Conservation (phyloP, 371 early-diverging fungal genomes). For the Mortierella sp. region DNA sequence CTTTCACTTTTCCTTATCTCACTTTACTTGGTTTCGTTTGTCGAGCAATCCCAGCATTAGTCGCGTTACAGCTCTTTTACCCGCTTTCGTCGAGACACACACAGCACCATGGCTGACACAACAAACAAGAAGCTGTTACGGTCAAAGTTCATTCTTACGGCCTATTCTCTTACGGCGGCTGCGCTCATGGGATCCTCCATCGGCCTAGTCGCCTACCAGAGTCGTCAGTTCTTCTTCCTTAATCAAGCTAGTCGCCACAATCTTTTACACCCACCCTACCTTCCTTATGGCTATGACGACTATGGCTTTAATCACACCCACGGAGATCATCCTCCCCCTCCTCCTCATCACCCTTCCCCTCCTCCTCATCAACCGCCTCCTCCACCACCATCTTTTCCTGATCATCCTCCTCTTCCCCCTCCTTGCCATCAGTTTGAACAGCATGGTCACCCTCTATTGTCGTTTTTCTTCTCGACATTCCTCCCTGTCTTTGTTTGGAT, state of each 20-base stretch:
- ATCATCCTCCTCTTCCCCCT: background rate
- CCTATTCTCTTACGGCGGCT: slow-evolving; percentile 34
- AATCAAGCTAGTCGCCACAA: slow-evolving; percentile 1
- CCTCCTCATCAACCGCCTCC: background rate
- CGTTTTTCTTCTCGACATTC: slow-evolving; percentile 19
- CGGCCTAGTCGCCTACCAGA: slow-evolving; percentile 40
- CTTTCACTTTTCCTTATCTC: too few species aligned
- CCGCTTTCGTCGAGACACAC: too few species aligned
- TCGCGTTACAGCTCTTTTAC: too few species aligned
- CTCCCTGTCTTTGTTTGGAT: slow-evolving; percentile 34
- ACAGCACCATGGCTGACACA: background rate
- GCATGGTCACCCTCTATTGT: background rate
- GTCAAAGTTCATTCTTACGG: slow-evolving; percentile 31
- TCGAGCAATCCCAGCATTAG: too few species aligned
- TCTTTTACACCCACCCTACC: slow-evolving; percentile 4
- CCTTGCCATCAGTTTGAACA: background rate
- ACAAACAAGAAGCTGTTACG: slow-evolving; percentile 5
- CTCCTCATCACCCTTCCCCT: background rate
- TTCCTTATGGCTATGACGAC: background rate
- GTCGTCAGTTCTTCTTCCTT: slow-evolving; percentile 35
- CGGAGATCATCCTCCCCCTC: too few species aligned
- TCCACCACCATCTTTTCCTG: too few species aligned
- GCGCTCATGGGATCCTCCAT: slow-evolving; percentile 50
- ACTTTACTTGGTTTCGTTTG: too few species aligned
- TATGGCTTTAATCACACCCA: background rate